Percentiles rank a stretch among this genome's conserved stretches.
phyloP scores from a whole-genome alignment of 768 basidiomycete genomes.

The Stropharia rugosoannulata region DNA sequence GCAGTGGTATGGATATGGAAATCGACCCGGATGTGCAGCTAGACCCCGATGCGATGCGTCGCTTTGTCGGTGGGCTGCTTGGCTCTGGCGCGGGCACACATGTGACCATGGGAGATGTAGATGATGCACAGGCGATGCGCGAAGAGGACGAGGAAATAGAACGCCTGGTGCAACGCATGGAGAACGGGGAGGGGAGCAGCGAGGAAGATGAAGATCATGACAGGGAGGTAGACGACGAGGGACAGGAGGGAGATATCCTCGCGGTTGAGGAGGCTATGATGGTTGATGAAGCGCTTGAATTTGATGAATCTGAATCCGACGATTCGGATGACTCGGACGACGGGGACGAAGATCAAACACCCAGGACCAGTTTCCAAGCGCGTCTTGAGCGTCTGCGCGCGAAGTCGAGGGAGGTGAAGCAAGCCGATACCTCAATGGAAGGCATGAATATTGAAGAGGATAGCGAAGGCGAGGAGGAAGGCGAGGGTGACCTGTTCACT shows the following conservation, averaged over 20 bases:
- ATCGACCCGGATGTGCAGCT: constrained; percentile 52
- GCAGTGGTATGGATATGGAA: constrained; percentile 71
- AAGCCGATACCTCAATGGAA: constrained; percentile 21
- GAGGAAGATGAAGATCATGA: constrained; percentile 24
- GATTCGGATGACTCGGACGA: constrained; percentile 31
- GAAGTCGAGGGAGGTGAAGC: constrained; percentile 22
- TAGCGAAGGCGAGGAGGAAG: constrained; percentile 22
- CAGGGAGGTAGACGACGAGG: constrained; percentile 31
- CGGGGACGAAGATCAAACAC: constrained; percentile 30
- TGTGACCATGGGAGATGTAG: constrained; percentile 68
- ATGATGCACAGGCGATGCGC: constrained; percentile 48
- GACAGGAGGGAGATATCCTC: constrained; percentile 36
- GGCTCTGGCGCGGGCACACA: constrained; percentile 40
- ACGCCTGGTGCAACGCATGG: too few species aligned
- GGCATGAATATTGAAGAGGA: constrained; percentile 20
- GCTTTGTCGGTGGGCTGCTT: constrained; percentile 51
- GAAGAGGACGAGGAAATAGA: constrained; percentile 43
- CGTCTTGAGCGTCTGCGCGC: constrained; percentile 40
- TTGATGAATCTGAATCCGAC: constrained; percentile 31
- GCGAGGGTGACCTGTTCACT: constrained; percentile 30
- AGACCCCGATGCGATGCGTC: constrained; percentile 47
- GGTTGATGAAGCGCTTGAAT: constrained; percentile 30
- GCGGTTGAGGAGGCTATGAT: constrained; percentile 46
- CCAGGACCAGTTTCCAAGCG: constrained; percentile 44
- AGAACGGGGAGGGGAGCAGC: constrained; percentile 17